Evolutionary conservation across 306 rosid species (phyloP).

Genomic region (Castanospermum australe): DNA sequence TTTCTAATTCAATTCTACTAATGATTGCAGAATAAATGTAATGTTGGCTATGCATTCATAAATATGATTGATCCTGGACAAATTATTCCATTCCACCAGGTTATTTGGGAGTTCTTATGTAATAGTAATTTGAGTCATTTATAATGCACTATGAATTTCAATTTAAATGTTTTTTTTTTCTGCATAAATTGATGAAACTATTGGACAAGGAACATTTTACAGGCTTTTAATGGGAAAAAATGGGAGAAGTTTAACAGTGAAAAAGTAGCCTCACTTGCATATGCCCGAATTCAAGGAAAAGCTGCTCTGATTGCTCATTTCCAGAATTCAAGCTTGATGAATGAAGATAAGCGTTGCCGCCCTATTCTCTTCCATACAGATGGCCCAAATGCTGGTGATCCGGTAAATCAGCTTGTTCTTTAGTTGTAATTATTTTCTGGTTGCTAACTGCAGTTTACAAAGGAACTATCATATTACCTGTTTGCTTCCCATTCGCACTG

Average conservation of each 20-base stretch:
- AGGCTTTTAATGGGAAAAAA: constrained; percentile 78
- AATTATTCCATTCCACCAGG: constrained; percentile 72
- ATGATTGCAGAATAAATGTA: constrained; percentile 69
- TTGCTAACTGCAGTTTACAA: not conserved
- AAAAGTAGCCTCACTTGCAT: constrained; percentile 78
- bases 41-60: constrained; percentile 83
- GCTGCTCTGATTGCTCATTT: constrained; percentile 68
- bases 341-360: constrained; percentile 75
- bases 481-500: not conserved
- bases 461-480: not conserved
- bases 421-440: not conserved
- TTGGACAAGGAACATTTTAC: constrained; percentile 16
- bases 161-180: not conserved
- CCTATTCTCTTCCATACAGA: constrained; percentile 76
- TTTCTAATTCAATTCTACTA: constrained; percentile 20
- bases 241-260: constrained; percentile 87
- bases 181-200: constrained; percentile 1
- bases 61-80: constrained; percentile 69
- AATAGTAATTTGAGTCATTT: not conserved
- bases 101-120: constrained; percentile 13
- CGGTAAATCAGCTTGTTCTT: constrained; percentile 40
- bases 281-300: constrained; percentile 79
- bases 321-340: constrained; percentile 81
- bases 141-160: not conserved
- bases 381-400: constrained; percentile 83